Evolutionary conservation across 78 protist species (phyloP), one percentile per base, ranked within the genome.

Genomic region (Polysphondylium violaceum): DNA sequence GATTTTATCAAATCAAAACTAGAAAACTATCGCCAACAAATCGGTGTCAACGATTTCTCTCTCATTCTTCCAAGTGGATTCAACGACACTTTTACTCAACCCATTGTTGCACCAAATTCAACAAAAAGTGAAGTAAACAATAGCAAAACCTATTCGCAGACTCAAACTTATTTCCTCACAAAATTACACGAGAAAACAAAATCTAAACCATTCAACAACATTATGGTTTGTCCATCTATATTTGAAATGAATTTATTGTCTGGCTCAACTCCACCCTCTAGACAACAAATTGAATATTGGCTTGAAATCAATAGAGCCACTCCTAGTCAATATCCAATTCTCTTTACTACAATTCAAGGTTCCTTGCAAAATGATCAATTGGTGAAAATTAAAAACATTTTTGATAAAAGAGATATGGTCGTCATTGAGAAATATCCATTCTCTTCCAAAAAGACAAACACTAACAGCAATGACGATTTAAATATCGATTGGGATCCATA

Each of bases 271-370:
- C 79, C 90, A 29, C 78, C 78, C 29, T 53, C 91, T 11, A 31
- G 91, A 47, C 91, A 83, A 71, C 91, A 83, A 31, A 83, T 83
- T 5, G 91, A 83, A 50, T 83, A 83, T 59, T 83, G 91, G 91
- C 12, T 74, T 25, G 91, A 83, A 38, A 38, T 83, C 3, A 64
- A 36, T 40, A 83, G 43, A 51, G 50, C 78, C 6, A 14, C 63
- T 33, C 59, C 75, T 12, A 3, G 6, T 3, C 9, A 35, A 25
- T 83, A 67, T 59, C 36, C 55, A 23, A 27, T 83, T 0, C 40
- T 69, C 31, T 69, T 83, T 21, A 35, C 91, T 16, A 83, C 91
- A 7, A 36, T 63, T 38, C 5, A n/a, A 12, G 91, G 91, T 55
- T 5, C 63, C 2, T 41, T 67, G 3, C 68, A 83, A 17, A 71